Evolutionary conservation across 305 asterid species (phyloP).

Genomic region (Striga hermonthica): DNA sequence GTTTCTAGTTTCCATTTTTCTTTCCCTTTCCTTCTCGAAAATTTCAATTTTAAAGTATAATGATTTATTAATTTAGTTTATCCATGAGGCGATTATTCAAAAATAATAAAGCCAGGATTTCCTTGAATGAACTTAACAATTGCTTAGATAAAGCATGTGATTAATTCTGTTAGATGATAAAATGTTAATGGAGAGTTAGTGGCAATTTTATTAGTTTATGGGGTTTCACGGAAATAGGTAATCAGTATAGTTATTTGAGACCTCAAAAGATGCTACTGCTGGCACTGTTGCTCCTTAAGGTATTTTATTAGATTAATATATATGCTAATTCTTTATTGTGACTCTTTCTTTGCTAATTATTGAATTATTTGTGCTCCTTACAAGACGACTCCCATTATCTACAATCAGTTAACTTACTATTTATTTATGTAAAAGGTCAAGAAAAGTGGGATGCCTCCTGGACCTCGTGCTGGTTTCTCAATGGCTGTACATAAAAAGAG

Average conservation of each 20-base stretch:
- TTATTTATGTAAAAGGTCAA: constrained; percentile 57
- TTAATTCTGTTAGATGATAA: not conserved
- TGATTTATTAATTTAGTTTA: not conserved
- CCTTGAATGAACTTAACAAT: constrained; percentile 8
- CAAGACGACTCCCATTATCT: not conserved
- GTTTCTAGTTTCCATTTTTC: not conserved
- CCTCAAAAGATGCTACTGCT: not conserved
- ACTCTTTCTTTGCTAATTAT: not conserved
- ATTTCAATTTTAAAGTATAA: not conserved
- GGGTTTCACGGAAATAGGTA: not conserved
- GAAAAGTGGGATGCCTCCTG: constrained; percentile 97
- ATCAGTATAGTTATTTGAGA: not conserved
- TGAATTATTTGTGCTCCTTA: not conserved
- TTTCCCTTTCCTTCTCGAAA: not conserved
- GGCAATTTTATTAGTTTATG: not conserved
- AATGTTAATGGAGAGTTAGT: constrained; percentile 4
- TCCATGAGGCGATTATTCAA: not conserved
- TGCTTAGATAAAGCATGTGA: not conserved
- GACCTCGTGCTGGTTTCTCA: constrained; percentile 96
- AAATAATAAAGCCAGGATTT: not conserved
- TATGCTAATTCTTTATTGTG: not conserved
- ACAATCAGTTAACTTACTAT: constrained; percentile 13
- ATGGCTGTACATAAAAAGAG: constrained; percentile 91
- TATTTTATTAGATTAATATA: not conserved
- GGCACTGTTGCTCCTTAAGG: not conserved